Evolutionary conservation across 306 rosid genomes (phyloP).

Genomic region (Macrotyloma uniflorum): DNA sequence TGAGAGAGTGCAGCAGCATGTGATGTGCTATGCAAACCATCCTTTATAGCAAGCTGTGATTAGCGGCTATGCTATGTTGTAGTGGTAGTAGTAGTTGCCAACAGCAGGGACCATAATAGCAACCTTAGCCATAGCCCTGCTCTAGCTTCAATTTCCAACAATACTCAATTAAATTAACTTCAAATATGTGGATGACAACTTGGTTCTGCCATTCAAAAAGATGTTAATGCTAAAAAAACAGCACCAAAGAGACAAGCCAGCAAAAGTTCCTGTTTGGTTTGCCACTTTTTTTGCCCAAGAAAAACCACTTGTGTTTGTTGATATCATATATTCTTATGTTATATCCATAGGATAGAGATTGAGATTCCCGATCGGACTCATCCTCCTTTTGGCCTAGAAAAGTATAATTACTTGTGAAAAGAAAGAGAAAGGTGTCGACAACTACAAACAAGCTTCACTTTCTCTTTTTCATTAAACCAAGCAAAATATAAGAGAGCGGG

Average conservation of each 20-base stretch:
- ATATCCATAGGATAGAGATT: conserved; percentile 30
- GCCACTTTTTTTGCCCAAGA: conserved; percentile 33
- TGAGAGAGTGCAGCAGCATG: not conserved
- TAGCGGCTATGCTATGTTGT: conserved; percentile 6
- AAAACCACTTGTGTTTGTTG: not conserved
- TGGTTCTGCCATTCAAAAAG: not conserved
- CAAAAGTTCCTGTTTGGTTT: conserved; percentile 39
- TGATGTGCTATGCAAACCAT: conserved; percentile 19
- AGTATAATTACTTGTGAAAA: not conserved
- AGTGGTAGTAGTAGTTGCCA: not conserved
- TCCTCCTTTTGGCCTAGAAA: conserved; percentile 35
- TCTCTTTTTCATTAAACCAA: conserved; percentile 42
- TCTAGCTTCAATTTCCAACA: conserved; percentile 43
- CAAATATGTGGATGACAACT: conserved; percentile 28
- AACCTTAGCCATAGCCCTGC: conserved; percentile 20
- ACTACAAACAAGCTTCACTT: conserved; percentile 44
- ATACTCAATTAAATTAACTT: not conserved
- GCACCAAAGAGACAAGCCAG: conserved; percentile 41
- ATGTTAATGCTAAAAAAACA: not conserved
- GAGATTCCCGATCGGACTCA: conserved; percentile 46
- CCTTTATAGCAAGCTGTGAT: not conserved
- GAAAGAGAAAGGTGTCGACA: conserved; percentile 17
- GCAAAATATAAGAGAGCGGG: conserved; percentile 30
- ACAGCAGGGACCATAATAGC: not conserved
- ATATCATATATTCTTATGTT: not conserved